These are phyloP conservation scores for Phytophthora cryptogea DNA, from an alignment of 352 stramenopile genomes.

Conservation along the genomic window DNA sequence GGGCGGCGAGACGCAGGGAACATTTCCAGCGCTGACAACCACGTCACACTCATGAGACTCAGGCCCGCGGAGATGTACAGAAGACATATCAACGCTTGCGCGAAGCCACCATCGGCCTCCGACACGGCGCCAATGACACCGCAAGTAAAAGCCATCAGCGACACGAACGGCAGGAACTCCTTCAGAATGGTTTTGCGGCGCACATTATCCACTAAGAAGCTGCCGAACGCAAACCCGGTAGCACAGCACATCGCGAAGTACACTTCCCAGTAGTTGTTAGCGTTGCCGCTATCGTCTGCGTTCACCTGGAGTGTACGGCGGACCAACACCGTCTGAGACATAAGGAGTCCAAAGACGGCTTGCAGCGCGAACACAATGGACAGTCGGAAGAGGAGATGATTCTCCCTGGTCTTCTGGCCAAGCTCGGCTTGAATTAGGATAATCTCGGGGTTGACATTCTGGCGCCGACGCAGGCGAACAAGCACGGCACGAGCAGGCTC, in stretches of 20 bases:
- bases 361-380: conserved; percentile 65
- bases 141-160: conserved; percentile 62
- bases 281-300: conserved; percentile 18
- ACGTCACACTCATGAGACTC: conserved; percentile 75
- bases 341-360: conserved; percentile 62
- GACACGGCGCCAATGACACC: conserved; percentile 53
- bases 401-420: conserved; percentile 44
- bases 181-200: conserved; percentile 91
- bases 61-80: conserved; percentile 69
- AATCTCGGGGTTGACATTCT: conserved; percentile 73
- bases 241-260: conserved; percentile 55
- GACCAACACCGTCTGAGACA: conserved; percentile 69
- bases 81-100: conserved; percentile 60
- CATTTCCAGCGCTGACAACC: conserved; percentile 81
- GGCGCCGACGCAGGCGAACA: conserved; percentile 62
- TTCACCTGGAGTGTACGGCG: conserved; percentile 46
- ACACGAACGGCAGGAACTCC: conserved; percentile 80
- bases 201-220: conserved; percentile 84
- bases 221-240: conserved; percentile 66
- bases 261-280: conserved; percentile 57
- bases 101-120: conserved; percentile 36
- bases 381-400: conserved; percentile 70
- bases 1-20: conserved; percentile 68
- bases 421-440: conserved; percentile 61
- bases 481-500: conserved; percentile 58